A percentile compares a stretch with the other conserved stretches of the same genome.
phyloP scores from a whole-genome alignment of 768 basidiomycete genomes.

The Collybia mongolica region DNA sequence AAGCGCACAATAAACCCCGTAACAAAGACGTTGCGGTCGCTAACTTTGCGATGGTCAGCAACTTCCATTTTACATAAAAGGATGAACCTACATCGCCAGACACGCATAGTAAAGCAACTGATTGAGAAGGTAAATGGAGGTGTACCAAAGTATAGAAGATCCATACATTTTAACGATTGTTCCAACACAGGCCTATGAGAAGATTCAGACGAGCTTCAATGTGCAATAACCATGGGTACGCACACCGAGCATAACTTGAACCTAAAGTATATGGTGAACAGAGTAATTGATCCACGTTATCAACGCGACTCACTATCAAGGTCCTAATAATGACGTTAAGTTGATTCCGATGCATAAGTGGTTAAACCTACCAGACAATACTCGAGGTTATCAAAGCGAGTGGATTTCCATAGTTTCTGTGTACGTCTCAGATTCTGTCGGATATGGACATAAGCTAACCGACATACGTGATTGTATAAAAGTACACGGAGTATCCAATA shows the following conservation, averaged over 20 bases:
- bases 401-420: conserved; percentile 36
- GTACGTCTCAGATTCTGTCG: conserved; percentile 4
- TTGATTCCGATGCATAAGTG: neutral
- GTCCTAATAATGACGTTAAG: conserved; percentile 17
- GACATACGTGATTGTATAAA: conserved; percentile 51
- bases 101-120: conserved; percentile 58
- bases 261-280: conserved; percentile 2
- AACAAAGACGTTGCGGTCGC: conserved; percentile 46
- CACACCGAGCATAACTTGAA: conserved; percentile 6
- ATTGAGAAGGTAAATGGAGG: neutral
- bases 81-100: conserved; percentile 53
- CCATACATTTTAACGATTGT: conserved; percentile 55
- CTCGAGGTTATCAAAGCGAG: conserved; percentile 21
- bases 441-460: neutral
- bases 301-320: conserved; percentile 32
- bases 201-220: neutral
- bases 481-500: conserved; percentile 52
- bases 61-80: neutral
- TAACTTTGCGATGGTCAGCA: conserved; percentile 37
- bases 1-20: conserved; percentile 44
- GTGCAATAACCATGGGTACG: neutral
- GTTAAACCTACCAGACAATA: conserved; percentile 33
- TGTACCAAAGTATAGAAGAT: neutral
- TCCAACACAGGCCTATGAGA: conserved; percentile 41
- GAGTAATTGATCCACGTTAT: neutral